Percentiles rank a stretch among this genome's conserved stretches.
These are phyloP conservation scores for cucumber (Cucumis sativus) DNA, from an alignment of 306 rosid genomes.

Conservation along the genomic window DNA sequence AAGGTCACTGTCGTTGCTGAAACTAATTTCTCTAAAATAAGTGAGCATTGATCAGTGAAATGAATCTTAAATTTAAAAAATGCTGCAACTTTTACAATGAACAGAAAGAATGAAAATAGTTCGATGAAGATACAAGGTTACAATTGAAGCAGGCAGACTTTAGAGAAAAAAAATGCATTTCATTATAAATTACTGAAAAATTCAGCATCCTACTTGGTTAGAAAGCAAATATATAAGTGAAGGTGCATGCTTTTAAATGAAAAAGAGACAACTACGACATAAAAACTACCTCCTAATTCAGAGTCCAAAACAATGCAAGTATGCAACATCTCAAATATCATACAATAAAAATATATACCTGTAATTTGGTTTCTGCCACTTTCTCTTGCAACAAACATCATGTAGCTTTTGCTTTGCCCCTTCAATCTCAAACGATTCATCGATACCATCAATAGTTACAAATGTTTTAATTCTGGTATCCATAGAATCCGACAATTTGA, in stretches of 20 bases:
- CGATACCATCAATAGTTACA: background rate
- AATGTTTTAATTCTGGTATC: background rate
- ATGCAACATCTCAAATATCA: background rate
- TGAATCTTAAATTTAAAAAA: background rate
- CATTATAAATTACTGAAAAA: background rate
- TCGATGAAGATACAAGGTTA: background rate
- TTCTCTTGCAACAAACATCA: constrained; percentile 39
- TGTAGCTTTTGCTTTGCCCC: constrained; percentile 45
- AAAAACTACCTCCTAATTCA: background rate
- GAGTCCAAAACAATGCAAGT: background rate
- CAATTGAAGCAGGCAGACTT: background rate
- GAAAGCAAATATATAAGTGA: background rate
- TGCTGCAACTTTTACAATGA: no score
- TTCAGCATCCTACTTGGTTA: background rate
- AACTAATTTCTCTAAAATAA: background rate
- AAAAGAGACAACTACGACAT: background rate
- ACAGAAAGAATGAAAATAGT: background rate
- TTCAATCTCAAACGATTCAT: constrained; percentile 31
- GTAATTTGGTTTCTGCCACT: constrained; percentile 50
- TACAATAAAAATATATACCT: constrained; percentile 14
- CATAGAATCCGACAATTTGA: constrained; percentile 14
- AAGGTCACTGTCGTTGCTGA: background rate
- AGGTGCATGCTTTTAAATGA: background rate
- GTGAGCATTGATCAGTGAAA: background rate
- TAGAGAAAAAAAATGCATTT: background rate